These are phyloP conservation scores for Saussurea involucrata DNA, from an alignment of 129 eudicot species.

Conservation along the genomic window DNA sequence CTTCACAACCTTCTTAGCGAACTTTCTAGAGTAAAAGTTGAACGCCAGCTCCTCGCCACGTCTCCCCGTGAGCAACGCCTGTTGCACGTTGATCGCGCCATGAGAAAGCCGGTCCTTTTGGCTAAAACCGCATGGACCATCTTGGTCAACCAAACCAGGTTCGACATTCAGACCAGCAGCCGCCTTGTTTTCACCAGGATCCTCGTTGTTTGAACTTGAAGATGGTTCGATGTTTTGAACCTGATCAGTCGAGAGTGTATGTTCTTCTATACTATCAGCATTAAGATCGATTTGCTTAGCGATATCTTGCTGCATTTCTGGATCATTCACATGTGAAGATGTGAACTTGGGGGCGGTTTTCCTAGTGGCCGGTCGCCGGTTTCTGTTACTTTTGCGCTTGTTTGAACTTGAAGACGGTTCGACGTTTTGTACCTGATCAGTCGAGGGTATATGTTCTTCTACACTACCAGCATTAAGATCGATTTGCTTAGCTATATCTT, in stretches of 20 bases:
- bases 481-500: neutral
- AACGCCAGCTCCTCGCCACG: slow-evolving; percentile 71
- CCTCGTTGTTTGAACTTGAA: slow-evolving; percentile 5
- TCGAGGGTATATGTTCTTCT: slow-evolving; percentile 16
- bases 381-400: no score
- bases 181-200: slow-evolving; percentile 13
- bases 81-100: slow-evolving; percentile 35
- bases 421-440: neutral
- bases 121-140: slow-evolving; percentile 9
- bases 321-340: no score
- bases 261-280: no score
- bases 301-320: no score
- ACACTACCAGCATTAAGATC: slow-evolving; percentile 20
- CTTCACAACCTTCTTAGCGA: slow-evolving; percentile 34
- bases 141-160: slow-evolving; percentile 27
- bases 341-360: no score
- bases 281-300: no score
- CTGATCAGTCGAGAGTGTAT: no score
- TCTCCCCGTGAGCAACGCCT: slow-evolving; percentile 58
- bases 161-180: slow-evolving; percentile 6
- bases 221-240: no score
- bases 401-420: slow-evolving; percentile 12
- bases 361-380: no score
- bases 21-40: slow-evolving; percentile 40
- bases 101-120: slow-evolving; percentile 34